Conservation (phyloP, 768 basidiomycete genomes). For the Lactifluus subvellereus region DNA sequence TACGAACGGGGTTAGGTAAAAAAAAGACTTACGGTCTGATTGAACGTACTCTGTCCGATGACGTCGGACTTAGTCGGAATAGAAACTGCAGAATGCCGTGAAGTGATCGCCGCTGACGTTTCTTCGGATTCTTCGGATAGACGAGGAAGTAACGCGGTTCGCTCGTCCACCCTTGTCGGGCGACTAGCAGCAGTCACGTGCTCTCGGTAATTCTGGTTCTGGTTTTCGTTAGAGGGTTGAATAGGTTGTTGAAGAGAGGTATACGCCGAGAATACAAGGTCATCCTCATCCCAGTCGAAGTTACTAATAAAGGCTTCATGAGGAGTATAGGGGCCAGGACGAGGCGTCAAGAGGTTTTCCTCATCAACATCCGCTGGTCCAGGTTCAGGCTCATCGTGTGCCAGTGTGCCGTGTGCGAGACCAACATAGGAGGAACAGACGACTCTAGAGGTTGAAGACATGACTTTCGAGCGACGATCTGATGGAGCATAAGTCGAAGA, state of each 20-base stretch:
- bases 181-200: neutral
- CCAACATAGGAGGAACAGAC: constrained; percentile 2
- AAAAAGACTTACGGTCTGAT: constrained; percentile 23
- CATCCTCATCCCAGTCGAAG: constrained; percentile 12
- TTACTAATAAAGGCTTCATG: neutral
- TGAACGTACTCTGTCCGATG: constrained; percentile 25
- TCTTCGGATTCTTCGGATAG: constrained; percentile 7
- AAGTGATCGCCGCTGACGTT: neutral
- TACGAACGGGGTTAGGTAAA: neutral
- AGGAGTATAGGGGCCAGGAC: neutral
- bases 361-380: constrained; percentile 4
- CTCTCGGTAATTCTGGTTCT: neutral
- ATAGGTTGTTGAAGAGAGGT: neutral
- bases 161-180: constrained; percentile 4
- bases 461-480: constrained; percentile 23
- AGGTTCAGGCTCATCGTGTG: neutral
- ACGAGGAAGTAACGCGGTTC: constrained; percentile 8
- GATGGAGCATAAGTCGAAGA: neutral
- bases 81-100: neutral
- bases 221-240: neutral
- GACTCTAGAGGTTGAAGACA: constrained; percentile 7
- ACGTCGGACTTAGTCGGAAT: neutral
- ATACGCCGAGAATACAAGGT: neutral
- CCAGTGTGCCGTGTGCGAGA: neutral
- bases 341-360: constrained; percentile 6